phyloP scores from a whole-genome alignment of 768 basidiomycete species.

The Russula abietina region DNA sequence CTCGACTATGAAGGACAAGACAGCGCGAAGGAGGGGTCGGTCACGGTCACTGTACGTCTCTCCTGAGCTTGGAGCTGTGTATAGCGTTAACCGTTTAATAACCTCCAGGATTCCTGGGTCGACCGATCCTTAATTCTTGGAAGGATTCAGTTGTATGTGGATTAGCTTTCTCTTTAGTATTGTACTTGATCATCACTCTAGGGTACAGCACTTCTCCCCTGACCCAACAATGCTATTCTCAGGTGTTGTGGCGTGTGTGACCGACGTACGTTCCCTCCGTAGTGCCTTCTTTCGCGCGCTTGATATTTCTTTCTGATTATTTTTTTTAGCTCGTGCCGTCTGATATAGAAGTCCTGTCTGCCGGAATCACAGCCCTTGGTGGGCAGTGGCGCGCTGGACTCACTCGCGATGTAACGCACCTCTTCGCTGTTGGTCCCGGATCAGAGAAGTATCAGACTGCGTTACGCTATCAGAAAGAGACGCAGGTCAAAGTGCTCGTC shows the following conservation, averaged over 20 bases:
- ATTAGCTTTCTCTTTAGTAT: background rate
- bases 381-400: slow-evolving; percentile 75
- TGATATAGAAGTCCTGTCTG: slow-evolving; percentile 69
- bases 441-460: slow-evolving; percentile 44
- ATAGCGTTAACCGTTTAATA: background rate
- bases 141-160: slow-evolving; percentile 20
- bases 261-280: slow-evolving; percentile 44
- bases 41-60: slow-evolving; percentile 17
- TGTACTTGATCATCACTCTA: background rate
- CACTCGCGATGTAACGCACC: slow-evolving; percentile 82
- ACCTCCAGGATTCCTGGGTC: slow-evolving; percentile 21
- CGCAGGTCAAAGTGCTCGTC: slow-evolving; percentile 61
- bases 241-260: slow-evolving; percentile 66
- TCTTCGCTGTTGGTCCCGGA: slow-evolving; percentile 53
- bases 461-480: slow-evolving; percentile 53
- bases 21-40: slow-evolving; percentile 7
- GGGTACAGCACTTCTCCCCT: slow-evolving; percentile 55
- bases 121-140: slow-evolving; percentile 22
- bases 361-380: slow-evolving; percentile 67
- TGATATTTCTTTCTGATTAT: background rate
- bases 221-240: slow-evolving; percentile 79
- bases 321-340: slow-evolving; percentile 44
- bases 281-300: background rate
- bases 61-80: background rate
- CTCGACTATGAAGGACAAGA: slow-evolving; percentile 22